phyloP scores from a whole-genome alignment of 2,329 filamentous ascomycete species.

The Teratosphaeria viscida region DNA sequence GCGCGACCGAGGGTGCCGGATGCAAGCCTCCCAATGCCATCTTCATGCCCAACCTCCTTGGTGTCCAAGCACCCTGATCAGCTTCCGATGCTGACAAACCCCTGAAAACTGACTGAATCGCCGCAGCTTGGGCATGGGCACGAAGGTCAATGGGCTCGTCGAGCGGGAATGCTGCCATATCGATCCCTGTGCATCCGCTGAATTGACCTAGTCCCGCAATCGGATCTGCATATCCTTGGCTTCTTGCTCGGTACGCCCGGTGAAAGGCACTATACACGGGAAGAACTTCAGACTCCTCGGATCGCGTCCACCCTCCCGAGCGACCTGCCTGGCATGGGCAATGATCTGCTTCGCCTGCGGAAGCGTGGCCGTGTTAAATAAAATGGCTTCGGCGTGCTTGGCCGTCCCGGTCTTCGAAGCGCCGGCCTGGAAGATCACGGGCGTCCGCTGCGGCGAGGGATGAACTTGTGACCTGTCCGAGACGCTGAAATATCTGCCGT shows the following conservation, averaged over 20 bases:
- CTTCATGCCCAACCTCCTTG: neutral
- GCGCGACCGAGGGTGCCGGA: conserved; percentile 52
- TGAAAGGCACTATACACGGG: conserved; percentile 53
- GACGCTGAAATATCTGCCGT: conserved; percentile 33
- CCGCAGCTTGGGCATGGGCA: neutral
- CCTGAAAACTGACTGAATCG: conserved; percentile 33
- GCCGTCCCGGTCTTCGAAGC: conserved; percentile 54
- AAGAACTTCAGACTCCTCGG: conserved; percentile 55
- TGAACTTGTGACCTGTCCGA: conserved; percentile 40
- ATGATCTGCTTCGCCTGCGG: conserved; percentile 54
- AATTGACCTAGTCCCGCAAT: conserved; percentile 62
- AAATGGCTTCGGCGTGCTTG: conserved; percentile 61
- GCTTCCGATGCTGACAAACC: conserved; percentile 43
- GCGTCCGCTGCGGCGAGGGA: conserved; percentile 49
- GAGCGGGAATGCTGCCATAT: conserved; percentile 49
- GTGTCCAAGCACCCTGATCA: conserved; percentile 57
- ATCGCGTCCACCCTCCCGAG: conserved; percentile 46
- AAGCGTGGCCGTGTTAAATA: conserved; percentile 46
- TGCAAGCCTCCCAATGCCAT: conserved; percentile 33
- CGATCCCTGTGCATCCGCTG: conserved; percentile 63
- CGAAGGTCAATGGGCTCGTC: conserved; percentile 35
- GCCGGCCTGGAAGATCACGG: conserved; percentile 59
- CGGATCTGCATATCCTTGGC: conserved; percentile 52
- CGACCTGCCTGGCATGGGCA: conserved; percentile 50
- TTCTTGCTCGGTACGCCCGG: conserved; percentile 56